These are phyloP conservation scores for Wickerhamiella dianesei DNA, from an alignment of 805 yeast species.

Conservation along the genomic window DNA sequence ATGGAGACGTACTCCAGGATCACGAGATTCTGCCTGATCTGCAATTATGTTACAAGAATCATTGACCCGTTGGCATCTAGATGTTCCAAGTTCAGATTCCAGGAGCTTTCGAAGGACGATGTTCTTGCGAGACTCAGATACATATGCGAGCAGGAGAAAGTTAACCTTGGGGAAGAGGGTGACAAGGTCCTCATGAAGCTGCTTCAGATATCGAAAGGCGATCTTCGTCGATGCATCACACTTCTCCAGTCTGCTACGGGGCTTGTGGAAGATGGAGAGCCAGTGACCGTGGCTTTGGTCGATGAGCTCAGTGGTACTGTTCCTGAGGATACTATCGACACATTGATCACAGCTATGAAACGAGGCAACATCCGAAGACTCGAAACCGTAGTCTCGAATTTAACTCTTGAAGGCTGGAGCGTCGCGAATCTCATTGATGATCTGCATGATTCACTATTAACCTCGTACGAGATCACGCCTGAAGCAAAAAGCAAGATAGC, in stretches of 20 bases:
- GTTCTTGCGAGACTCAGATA: slow-evolving; percentile 55
- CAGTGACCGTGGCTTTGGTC: slow-evolving; percentile 35
- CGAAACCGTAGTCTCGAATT: slow-evolving; percentile 33
- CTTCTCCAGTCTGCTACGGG: slow-evolving; percentile 59
- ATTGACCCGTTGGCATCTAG: slow-evolving; percentile 94
- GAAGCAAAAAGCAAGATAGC: slow-evolving; percentile 54
- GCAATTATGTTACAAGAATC: slow-evolving; percentile 92
- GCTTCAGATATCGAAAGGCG: slow-evolving; percentile 69
- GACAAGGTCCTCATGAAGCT: slow-evolving; percentile 50
- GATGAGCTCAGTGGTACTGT: slow-evolving; percentile 70
- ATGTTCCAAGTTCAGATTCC: slow-evolving; percentile 89
- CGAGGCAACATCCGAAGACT: slow-evolving; percentile 19
- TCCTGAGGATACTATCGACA: slow-evolving; percentile 34
- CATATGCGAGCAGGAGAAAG: slow-evolving; percentile 42
- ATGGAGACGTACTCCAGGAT: slow-evolving; percentile 53
- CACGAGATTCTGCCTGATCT: slow-evolving; percentile 85
- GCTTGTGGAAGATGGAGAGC: slow-evolving; percentile 30
- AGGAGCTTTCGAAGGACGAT: slow-evolving; percentile 53
- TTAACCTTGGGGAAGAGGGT: slow-evolving; percentile 24
- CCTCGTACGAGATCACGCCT: slow-evolving; percentile 38
- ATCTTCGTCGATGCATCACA: slow-evolving; percentile 85
- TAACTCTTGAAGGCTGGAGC: slow-evolving; percentile 61
- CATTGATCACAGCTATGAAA: slow-evolving; percentile 30
- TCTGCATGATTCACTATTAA: slow-evolving; percentile 51
- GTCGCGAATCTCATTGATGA: slow-evolving; percentile 59